phyloP scores from a whole-genome alignment of 139 green algal species.

The Chlorella sorokiniana region DNA sequence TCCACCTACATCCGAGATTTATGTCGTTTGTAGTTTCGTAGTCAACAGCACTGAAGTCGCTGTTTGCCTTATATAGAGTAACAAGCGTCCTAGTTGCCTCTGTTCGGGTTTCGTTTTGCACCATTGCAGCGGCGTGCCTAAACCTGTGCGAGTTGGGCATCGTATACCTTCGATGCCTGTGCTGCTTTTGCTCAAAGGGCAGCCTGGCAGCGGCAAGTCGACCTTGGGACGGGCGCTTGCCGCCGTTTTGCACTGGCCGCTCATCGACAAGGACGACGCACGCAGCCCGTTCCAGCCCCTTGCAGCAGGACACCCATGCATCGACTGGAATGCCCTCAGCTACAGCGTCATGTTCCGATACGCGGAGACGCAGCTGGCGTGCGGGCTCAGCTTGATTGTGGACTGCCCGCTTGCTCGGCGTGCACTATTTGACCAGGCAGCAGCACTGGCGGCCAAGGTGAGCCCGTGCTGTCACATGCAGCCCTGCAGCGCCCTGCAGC shows the following conservation, averaged over 20 bases:
- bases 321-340: slow-evolving; percentile 70
- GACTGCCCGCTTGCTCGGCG: slow-evolving; percentile 73
- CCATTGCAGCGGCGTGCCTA: too few relatives aligned
- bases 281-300: slow-evolving; percentile 44
- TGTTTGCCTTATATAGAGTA: too few relatives aligned
- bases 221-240: slow-evolving; percentile 57
- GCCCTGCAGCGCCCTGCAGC: neutral
- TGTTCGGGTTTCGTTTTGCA: too few relatives aligned
- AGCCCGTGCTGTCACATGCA: too few relatives aligned
- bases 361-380: slow-evolving; percentile 56
- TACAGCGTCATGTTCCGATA: slow-evolving; percentile 76
- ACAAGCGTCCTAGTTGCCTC: too few relatives aligned
- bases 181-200: slow-evolving; percentile 61
- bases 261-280: slow-evolving; percentile 85
- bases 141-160: too few relatives aligned
- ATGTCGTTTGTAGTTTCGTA: too few relatives aligned
- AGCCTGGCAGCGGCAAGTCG: slow-evolving; percentile 62
- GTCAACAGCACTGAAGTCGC: too few relatives aligned
- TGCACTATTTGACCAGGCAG: slow-evolving; percentile 59
- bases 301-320: neutral
- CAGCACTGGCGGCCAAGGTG: slow-evolving; percentile 46
- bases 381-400: slow-evolving; percentile 58
- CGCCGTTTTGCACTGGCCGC: slow-evolving; percentile 48
- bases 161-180: slow-evolving; percentile 4
- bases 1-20: too few relatives aligned